phyloP scores from a whole-genome alignment of 495 filamentous ascomycete species.

The Staphylotrichum tortipilum region DNA sequence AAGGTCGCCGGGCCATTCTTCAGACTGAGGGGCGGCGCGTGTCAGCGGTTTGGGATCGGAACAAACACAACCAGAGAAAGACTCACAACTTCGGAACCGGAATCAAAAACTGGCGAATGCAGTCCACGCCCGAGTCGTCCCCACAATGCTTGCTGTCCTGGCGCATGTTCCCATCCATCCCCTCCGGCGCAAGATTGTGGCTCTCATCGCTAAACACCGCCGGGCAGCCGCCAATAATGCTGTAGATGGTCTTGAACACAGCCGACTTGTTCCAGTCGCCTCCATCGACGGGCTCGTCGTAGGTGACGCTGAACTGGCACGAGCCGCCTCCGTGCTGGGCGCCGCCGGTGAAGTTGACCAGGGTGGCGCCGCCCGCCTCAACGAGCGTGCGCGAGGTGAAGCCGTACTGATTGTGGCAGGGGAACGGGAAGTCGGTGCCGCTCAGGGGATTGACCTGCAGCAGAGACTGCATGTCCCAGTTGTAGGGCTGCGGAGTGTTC shows the following conservation, averaged over 20 bases:
- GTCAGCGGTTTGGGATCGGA: too few relatives aligned
- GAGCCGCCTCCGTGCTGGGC: slow-evolving; percentile 71
- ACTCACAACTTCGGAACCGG: slow-evolving; percentile 19
- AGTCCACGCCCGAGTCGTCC: slow-evolving; percentile 17
- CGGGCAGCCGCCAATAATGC: slow-evolving; percentile 62
- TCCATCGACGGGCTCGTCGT: slow-evolving; percentile 45
- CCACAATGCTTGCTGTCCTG: slow-evolving; percentile 13
- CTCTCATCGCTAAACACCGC: slow-evolving; percentile 23
- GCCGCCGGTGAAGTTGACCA: slow-evolving; percentile 40
- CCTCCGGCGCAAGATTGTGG: slow-evolving; percentile 24
- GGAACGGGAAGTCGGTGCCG: slow-evolving; percentile 50
- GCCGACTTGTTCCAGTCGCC: slow-evolving; percentile 29
- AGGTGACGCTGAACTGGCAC: slow-evolving; percentile 68
- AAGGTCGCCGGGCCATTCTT: slow-evolving; percentile 33
- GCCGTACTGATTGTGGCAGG: slow-evolving; percentile 51
- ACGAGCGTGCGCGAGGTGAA: slow-evolving; percentile 31
- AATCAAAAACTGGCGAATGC: slow-evolving; percentile 19
- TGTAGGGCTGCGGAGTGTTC: slow-evolving; percentile 52
- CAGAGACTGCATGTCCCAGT: slow-evolving; percentile 15
- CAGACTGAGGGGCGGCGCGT: too few relatives aligned
- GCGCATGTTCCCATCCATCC: slow-evolving; percentile 11
- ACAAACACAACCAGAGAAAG: too few relatives aligned
- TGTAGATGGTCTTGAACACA: slow-evolving; percentile 62
- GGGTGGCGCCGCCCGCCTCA: slow-evolving; percentile 38
- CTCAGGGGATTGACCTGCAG: slow-evolving; percentile 51